These are phyloP conservation scores for Psidium friedrichsthalianum DNA, from an alignment of 345 rosid genomes.

Conservation along the genomic window DNA sequence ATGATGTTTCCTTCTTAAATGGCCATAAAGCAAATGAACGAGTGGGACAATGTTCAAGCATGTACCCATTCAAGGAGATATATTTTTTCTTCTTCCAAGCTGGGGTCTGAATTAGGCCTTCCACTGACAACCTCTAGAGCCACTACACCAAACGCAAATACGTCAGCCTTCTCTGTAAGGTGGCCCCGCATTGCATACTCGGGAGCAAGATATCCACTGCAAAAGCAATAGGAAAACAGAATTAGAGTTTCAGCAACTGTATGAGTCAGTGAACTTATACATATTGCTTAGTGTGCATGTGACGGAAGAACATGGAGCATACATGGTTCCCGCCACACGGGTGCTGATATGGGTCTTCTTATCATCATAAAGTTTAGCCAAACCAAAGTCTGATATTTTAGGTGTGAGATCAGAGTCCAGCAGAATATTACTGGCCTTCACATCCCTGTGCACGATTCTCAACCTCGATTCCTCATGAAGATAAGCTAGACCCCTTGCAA, in stretches of 20 bases:
- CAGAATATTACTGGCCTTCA: slow-evolving; percentile 37
- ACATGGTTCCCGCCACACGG: slow-evolving; percentile 51
- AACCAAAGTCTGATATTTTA: slow-evolving; percentile 51
- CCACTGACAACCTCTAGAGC: slow-evolving; percentile 59
- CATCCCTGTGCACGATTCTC: slow-evolving; percentile 44
- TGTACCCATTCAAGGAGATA: slow-evolving; percentile 74
- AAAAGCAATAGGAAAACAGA: not conserved
- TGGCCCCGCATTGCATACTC: slow-evolving; percentile 69
- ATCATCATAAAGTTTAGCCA: slow-evolving; percentile 49
- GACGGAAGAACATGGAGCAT: not conserved
- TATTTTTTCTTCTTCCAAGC: slow-evolving; percentile 27
- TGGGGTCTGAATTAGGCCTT: slow-evolving; percentile 46
- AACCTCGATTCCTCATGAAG: slow-evolving; percentile 54
- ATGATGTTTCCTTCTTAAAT: not conserved
- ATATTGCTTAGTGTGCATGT: not conserved
- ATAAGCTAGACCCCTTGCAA: slow-evolving; percentile 48
- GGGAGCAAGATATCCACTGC: slow-evolving; percentile 58
- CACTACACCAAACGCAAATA: slow-evolving; percentile 58
- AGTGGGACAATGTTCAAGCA: not conserved
- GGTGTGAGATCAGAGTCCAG: slow-evolving; percentile 40
- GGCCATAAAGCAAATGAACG: not conserved
- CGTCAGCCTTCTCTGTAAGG: slow-evolving; percentile 67
- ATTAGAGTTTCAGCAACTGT: not conserved
- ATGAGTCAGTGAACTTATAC: not conserved
- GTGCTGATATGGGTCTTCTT: slow-evolving; percentile 50